Evolutionary conservation across 2,329 filamentous ascomycete species (phyloP).

Genomic region (Escovopsis sp.): DNA sequence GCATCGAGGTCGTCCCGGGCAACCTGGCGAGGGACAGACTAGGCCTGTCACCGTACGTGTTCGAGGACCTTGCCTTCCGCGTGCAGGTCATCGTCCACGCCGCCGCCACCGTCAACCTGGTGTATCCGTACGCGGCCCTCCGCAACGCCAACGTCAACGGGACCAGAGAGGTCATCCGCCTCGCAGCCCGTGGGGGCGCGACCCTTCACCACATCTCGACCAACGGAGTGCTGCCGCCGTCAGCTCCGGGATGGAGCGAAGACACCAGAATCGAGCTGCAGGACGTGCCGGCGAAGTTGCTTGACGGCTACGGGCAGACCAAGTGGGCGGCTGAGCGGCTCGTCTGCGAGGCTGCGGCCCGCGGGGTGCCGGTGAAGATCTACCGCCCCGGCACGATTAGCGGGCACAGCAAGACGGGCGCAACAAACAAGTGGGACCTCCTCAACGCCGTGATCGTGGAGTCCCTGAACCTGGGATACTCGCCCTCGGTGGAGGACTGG

Average conservation of each 20-base stretch:
- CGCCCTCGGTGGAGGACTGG: constrained; percentile 60
- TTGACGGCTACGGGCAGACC: constrained; percentile 64
- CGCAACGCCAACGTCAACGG: constrained; percentile 64
- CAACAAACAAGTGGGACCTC: constrained; percentile 66
- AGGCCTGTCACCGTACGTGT: constrained; percentile 50
- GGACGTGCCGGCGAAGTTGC: constrained; percentile 52
- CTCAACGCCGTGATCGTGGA: constrained; percentile 64
- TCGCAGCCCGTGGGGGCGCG: constrained; percentile 51
- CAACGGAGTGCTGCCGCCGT: constrained; percentile 63
- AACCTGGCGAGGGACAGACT: constrained; percentile 56
- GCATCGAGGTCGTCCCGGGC: constrained; percentile 60
- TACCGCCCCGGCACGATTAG: constrained; percentile 65
- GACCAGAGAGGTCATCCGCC: constrained; percentile 58
- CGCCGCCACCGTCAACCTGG: constrained; percentile 64
- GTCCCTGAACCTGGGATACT: constrained; percentile 56
- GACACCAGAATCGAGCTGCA: constrained; percentile 51
- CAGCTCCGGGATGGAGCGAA: constrained; percentile 56
- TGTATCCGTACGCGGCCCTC: constrained; percentile 68
- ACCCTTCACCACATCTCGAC: constrained; percentile 70
- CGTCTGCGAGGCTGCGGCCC: constrained; percentile 51
- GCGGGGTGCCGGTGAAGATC: constrained; percentile 56
- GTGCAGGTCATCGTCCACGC: constrained; percentile 65
- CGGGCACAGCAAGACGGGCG: constrained; percentile 59
- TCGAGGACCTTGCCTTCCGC: constrained; percentile 47
- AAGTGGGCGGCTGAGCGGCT: constrained; percentile 73